phyloP scores from a whole-genome alignment of 2,329 filamentous ascomycete genomes.

The Calonectria crousiana region DNA sequence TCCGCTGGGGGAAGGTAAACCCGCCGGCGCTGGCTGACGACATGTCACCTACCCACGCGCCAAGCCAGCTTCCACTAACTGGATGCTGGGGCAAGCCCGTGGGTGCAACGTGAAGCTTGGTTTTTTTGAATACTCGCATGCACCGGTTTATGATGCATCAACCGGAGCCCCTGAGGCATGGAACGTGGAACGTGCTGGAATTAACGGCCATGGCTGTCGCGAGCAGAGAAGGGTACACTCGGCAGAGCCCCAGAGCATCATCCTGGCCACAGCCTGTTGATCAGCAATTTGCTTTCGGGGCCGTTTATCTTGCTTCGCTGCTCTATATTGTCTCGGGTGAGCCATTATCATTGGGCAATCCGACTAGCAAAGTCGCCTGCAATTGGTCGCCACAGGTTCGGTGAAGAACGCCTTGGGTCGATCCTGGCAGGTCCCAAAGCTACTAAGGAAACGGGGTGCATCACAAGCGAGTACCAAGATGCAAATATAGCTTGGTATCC shows the following conservation, averaged over 20 bases:
- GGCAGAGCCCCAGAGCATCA: neutral
- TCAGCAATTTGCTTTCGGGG: neutral
- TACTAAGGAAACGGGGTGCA: slow-evolving; percentile 2
- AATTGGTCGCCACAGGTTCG: slow-evolving; percentile 5
- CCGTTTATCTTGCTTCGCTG: neutral
- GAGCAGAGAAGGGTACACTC: neutral
- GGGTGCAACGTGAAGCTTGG: neutral
- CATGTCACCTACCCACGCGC: slow-evolving; percentile 11
- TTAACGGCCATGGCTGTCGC: neutral
- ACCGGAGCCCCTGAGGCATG: slow-evolving; percentile 9
- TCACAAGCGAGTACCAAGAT: slow-evolving; percentile 2
- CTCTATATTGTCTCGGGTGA: neutral
- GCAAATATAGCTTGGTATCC: slow-evolving; percentile 1
- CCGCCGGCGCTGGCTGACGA: slow-evolving; percentile 3
- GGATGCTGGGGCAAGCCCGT: neutral
- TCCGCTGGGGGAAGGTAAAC: slow-evolving; percentile 23
- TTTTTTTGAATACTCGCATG: neutral
- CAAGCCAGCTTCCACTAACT: slow-evolving; percentile 9
- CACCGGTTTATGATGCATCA: neutral
- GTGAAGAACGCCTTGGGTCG: slow-evolving; percentile 10
- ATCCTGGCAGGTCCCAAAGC: neutral
- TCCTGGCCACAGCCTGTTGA: neutral
- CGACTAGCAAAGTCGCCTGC: neutral
- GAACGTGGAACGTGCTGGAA: slow-evolving; percentile 12
- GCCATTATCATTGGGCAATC: slow-evolving; percentile 1